Evolutionary conservation across 1,139 yeast species (phyloP).

Genomic region (Yamadazyma taylorii): DNA sequence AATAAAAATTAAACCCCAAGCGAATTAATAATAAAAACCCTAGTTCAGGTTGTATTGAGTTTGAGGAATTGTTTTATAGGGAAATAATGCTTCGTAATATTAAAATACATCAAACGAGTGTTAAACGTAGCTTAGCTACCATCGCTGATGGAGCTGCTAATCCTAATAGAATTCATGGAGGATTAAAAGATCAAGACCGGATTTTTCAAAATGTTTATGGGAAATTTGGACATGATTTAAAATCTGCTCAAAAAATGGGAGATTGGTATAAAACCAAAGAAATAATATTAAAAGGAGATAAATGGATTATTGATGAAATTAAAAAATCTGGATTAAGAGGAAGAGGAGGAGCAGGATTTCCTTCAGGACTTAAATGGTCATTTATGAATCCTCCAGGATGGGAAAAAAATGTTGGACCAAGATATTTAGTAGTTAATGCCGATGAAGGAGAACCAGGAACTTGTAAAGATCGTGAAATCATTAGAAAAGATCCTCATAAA

Average conservation of each 20-base stretch:
- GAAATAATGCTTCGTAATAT: constrained; percentile 25
- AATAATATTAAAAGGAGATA: constrained; percentile 75
- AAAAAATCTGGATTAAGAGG: constrained; percentile 85
- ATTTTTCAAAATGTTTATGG: constrained; percentile 82
- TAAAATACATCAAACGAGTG: constrained; percentile 11
- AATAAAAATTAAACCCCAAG: constrained; percentile 2
- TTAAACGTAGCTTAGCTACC: constrained; percentile 40
- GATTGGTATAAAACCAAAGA: constrained; percentile 93
- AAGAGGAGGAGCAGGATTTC: constrained; percentile 93
- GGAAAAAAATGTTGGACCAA: constrained; percentile 84
- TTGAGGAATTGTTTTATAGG: too few relatives aligned
- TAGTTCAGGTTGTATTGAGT: too few relatives aligned
- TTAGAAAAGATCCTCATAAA: constrained; percentile 88
- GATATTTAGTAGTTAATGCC: constrained; percentile 84
- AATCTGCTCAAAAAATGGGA: constrained; percentile 75
- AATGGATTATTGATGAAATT: constrained; percentile 85
- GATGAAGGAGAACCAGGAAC: constrained; percentile 96
- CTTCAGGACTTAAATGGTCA: constrained; percentile 87
- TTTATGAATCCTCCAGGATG: constrained; percentile 95
- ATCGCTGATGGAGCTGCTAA: constrained; percentile 47
- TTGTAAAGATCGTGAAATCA: constrained; percentile 86
- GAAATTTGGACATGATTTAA: constrained; percentile 71
- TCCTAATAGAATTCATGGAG: constrained; percentile 69
- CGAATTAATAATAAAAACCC: constrained; percentile 1
- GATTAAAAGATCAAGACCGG: constrained; percentile 78